Evolutionary conservation across 345 rosid genomes (phyloP).

Genomic region (Hirschfeldia incana): DNA sequence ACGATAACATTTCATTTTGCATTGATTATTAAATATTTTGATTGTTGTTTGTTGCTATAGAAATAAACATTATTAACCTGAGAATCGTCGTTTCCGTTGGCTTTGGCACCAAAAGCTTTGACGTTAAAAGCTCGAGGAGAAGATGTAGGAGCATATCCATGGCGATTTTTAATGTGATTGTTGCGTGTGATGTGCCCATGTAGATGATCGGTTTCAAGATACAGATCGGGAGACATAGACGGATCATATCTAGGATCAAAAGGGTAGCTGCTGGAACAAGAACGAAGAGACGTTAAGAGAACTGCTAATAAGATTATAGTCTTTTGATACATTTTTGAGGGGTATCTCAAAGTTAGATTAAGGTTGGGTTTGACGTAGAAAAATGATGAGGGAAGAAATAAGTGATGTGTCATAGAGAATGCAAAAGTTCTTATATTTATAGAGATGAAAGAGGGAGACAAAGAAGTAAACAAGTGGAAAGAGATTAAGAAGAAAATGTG

Average conservation of each 20-base stretch:
- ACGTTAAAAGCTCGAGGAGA: constrained; percentile 47
- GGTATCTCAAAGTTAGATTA: constrained; percentile 37
- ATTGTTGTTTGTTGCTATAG: background rate
- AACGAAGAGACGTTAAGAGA: constrained; percentile 18
- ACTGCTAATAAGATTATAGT: constrained; percentile 17
- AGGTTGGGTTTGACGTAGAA: constrained; percentile 36
- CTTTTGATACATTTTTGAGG: constrained; percentile 24
- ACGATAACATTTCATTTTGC: background rate
- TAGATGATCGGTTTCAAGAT: constrained; percentile 20
- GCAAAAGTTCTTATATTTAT: constrained; percentile 34
- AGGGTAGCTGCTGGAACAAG: constrained; percentile 33
- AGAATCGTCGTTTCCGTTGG: constrained; percentile 59
- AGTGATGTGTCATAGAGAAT: constrained; percentile 26
- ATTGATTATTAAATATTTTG: background rate
- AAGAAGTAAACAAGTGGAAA: background rate
- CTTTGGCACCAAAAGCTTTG: constrained; percentile 57
- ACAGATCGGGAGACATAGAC: constrained; percentile 10
- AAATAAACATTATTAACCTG: constrained; percentile 34
- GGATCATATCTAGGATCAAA: constrained; percentile 26
- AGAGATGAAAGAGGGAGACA: constrained; percentile 16
- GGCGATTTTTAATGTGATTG: constrained; percentile 1
- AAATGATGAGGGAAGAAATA: constrained; percentile 21
- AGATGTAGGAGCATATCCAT: constrained; percentile 26
- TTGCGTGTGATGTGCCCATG: constrained; percentile 23
- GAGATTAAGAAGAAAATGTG: background rate